Percentiles rank a stretch among this genome's conserved stretches.
phyloP scores from a whole-genome alignment of 1,284 basidiomycete genomes.

The Omphalotus olearius region DNA sequence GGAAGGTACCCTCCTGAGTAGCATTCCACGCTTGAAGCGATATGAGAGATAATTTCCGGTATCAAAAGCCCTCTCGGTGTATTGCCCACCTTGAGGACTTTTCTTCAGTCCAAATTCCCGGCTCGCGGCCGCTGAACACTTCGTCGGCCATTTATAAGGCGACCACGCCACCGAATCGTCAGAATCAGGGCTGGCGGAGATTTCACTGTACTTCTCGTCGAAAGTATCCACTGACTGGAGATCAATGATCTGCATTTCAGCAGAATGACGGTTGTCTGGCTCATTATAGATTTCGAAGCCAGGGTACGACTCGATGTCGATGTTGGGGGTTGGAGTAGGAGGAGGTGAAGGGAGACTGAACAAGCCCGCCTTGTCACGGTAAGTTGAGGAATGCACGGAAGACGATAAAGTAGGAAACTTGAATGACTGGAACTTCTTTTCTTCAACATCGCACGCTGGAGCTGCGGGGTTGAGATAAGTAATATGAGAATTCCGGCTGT shows the following conservation, averaged over 20 bases:
- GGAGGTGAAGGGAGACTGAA: not conserved
- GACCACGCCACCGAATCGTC: not conserved
- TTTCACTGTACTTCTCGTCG: not conserved
- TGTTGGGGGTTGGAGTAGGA: not conserved
- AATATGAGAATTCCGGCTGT: not conserved
- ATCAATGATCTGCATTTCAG: not conserved
- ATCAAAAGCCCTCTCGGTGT: not conserved
- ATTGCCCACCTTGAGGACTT: not conserved
- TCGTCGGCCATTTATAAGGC: not conserved
- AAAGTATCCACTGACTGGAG: not conserved
- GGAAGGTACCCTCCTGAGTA: not conserved
- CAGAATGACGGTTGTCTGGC: not conserved
- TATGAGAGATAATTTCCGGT: not conserved
- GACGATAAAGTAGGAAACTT: not conserved
- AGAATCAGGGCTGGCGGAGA: not conserved
- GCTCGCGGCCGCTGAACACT: not conserved
- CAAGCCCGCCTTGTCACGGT: not conserved
- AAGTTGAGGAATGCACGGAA: not conserved
- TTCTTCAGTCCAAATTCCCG: not conserved
- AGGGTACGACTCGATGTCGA: not conserved
- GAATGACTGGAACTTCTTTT: slow-evolving; percentile 2
- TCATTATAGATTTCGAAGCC: too few species aligned
- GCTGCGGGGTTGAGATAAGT: not conserved
- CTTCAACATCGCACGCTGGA: not conserved
- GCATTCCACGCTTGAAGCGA: not conserved